A percentile compares a stretch with the other conserved stretches of the same genome.
These are phyloP conservation scores for Borovskyia barvae DNA, from an alignment of 208 protist species.

Conservation along the genomic window DNA sequence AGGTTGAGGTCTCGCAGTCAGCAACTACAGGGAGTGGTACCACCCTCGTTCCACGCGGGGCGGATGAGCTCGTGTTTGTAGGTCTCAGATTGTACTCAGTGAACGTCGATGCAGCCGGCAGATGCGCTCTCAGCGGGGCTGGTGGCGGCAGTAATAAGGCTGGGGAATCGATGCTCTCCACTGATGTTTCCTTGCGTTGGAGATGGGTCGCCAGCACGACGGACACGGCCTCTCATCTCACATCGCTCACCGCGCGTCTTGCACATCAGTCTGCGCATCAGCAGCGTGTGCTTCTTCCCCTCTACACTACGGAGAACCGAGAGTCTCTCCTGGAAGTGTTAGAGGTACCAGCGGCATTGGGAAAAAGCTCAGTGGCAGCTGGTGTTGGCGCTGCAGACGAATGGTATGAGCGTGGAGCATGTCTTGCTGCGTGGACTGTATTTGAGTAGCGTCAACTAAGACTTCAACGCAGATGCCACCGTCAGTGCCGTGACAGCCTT, in stretches of 20 bases:
- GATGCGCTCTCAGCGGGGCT: conserved; percentile 44
- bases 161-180: conserved; percentile 22
- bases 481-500: too few relatives aligned
- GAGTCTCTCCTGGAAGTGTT: conserved; percentile 76
- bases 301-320: conserved; percentile 84
- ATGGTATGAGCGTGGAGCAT: conserved; percentile 89
- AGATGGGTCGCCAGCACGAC: too few relatives aligned
- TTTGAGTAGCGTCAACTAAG: conserved; percentile 19
- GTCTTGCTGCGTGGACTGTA: conserved; percentile 73
- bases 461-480: too few relatives aligned
- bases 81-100: too few relatives aligned
- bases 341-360: conserved; percentile 28
- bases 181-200: too few relatives aligned
- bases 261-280: conserved; percentile 27
- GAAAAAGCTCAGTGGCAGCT: background rate
- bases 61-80: background rate
- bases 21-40: background rate
- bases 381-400: conserved; percentile 4
- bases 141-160: conserved; percentile 23
- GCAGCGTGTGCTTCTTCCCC: conserved; percentile 48
- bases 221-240: too few relatives aligned
- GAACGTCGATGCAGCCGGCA: conserved; percentile 28
- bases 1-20: conserved; percentile 39
- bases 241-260: too few relatives aligned
- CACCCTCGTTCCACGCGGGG: background rate